Base-by-base conservation (phyloP, 148 eudicot species). In the Pouteria glomerata region DNA sequence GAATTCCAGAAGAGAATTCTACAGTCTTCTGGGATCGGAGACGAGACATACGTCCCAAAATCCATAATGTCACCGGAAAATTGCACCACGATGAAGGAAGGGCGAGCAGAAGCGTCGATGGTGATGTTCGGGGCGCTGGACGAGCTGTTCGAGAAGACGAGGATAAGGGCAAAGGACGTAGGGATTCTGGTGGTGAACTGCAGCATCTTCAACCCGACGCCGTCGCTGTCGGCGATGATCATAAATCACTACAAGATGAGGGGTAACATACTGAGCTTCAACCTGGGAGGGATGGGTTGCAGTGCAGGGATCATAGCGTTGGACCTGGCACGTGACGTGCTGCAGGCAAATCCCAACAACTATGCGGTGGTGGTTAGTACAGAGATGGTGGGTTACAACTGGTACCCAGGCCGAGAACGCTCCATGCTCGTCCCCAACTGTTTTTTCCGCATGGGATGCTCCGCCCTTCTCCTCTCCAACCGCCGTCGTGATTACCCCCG, bases 231-330 rank as follows among this genome's bases (percentile, higher is more conserved):
- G 1, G 97, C 99, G 55, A 95, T 95, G 99, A 85, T 95, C 27
- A 95, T 95, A 44, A 95, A 95, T 63, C 97, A 89, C 72, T 95
- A 95, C 73, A 95, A 95, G 69, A 89, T 95, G 99, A 81, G 99
- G 60, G 98, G 97, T 0, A 95, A 95, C 69, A 85, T 95, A 11
- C 74, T 95, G 74, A 95, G 97, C 61, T 95, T 91, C 74, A 95
- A 95, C 71, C 72, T 95, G 4, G 99, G 99, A 1, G 99, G 99
- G 0, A 95, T 95, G 99, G 99, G 99, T 0, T 95, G 99, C 71
- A 95, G 99, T 57, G 97, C 99, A 0, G 96, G 96, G 30, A 73
- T 95, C 51, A 91, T 95, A 0, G 90, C 85, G 0, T 44, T 95
- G 23, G 99, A 95, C 74, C 70, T 94, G 82, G 98, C 98, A 0